Percentiles rank a stretch among this genome's conserved stretches.
Conservation (phyloP, 495 filamentous ascomycete species). For the Pyronema omphalodes region DNA sequence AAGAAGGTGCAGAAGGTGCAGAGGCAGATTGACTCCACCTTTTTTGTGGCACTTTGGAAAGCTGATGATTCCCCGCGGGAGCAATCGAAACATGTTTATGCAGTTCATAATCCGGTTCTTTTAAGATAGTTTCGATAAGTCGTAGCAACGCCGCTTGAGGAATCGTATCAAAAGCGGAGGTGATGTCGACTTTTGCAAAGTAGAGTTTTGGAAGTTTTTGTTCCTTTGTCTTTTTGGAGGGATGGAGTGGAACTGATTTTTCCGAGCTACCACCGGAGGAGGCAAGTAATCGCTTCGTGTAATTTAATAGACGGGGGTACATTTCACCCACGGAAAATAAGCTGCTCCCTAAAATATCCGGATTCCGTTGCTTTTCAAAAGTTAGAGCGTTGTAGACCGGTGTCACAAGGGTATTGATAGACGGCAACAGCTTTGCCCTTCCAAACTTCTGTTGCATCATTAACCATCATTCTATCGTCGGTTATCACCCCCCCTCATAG, state of each 20-base stretch:
- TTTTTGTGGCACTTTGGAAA: not conserved
- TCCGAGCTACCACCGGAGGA: conserved; percentile 3
- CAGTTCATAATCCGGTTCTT: conserved; percentile 49
- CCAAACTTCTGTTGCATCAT: conserved; percentile 24
- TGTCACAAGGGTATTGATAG: conserved; percentile 63
- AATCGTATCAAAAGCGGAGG: conserved; percentile 88
- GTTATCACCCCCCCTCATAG: not conserved
- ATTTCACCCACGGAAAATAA: conserved; percentile 70
- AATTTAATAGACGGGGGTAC: conserved; percentile 39
- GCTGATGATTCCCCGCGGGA: conserved; percentile 23
- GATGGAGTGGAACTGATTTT: not conserved
- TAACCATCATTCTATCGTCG: not conserved
- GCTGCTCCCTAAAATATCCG: conserved; percentile 47
- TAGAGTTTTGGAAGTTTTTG: conserved; percentile 30
- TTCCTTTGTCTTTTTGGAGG: not conserved
- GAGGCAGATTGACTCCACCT: conserved; percentile 2
- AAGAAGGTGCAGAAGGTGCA: conserved; percentile 45
- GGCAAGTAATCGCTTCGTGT: too few species aligned
- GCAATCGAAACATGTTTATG: conserved; percentile 56
- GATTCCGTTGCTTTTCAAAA: conserved; percentile 52
- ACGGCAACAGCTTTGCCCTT: conserved; percentile 33
- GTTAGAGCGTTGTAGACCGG: conserved; percentile 62
- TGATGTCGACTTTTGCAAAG: conserved; percentile 84
- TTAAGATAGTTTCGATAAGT: conserved; percentile 42
- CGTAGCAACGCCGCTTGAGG: conserved; percentile 56